These are phyloP conservation scores for Monoraphidium neglectum DNA, from an alignment of 139 green algal genomes.

Conservation along the genomic window DNA sequence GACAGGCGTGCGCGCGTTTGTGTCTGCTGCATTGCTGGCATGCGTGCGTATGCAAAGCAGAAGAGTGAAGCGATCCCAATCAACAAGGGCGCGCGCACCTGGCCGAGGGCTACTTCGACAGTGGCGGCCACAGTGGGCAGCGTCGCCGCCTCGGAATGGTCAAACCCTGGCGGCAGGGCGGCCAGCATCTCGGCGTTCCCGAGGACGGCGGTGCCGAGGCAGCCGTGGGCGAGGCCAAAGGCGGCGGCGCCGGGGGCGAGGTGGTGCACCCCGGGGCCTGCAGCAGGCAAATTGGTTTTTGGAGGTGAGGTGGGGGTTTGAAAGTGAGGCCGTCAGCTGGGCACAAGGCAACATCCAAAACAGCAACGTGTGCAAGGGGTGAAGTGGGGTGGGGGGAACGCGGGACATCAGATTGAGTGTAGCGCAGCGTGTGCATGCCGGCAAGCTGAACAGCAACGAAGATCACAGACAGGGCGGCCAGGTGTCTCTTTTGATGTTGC, in stretches of 20 bases:
- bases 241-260: slow-evolving; percentile 62
- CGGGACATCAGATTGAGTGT: no score
- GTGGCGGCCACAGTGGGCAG: slow-evolving; percentile 77
- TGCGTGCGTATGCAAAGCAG: no score
- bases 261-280: slow-evolving; percentile 3
- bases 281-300: neutral
- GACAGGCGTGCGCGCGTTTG: no score
- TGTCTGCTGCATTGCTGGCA: no score
- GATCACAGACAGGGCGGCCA: no score
- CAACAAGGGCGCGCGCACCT: no score
- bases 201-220: slow-evolving; percentile 68
- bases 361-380: no score
- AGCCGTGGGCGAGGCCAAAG: slow-evolving; percentile 80
- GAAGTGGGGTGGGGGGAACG: no score
- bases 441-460: no score
- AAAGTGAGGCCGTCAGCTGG: neutral
- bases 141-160: slow-evolving; percentile 64
- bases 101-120: slow-evolving; percentile 55
- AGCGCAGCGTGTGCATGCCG: no score
- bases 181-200: slow-evolving; percentile 47
- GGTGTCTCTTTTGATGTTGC: no score
- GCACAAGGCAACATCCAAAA: neutral
- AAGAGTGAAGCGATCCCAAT: no score
- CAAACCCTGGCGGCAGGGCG: slow-evolving; percentile 55
- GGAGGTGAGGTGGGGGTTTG: neutral